These are phyloP conservation scores for Cyclotella cryptica DNA, from an alignment of 108 stramenopile species.

Conservation along the genomic window DNA sequence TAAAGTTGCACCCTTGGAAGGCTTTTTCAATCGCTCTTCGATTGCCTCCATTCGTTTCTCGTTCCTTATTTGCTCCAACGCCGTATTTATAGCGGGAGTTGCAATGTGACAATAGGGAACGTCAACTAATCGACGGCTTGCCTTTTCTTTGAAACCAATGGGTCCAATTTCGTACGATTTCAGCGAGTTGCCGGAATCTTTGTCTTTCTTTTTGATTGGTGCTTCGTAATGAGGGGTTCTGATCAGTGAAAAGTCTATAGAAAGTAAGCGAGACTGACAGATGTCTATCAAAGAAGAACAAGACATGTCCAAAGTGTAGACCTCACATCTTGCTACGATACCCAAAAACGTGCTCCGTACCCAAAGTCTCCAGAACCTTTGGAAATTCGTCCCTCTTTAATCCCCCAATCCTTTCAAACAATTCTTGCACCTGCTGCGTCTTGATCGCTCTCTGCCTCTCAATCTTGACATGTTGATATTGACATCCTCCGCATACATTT, in stretches of 20 bases:
- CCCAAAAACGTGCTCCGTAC: constrained; percentile 88
- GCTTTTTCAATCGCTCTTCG: constrained; percentile 58
- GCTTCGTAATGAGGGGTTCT: constrained; percentile 94
- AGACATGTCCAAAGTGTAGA: neutral
- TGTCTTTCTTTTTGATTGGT: constrained; percentile 64
- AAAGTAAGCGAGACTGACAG: neutral
- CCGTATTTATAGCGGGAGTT: constrained; percentile 89
- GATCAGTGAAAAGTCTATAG: neutral
- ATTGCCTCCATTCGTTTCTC: constrained; percentile 55
- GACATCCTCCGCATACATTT: constrained; percentile 94
- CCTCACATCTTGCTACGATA: constrained; percentile 90
- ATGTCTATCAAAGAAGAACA: neutral
- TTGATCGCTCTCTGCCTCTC: constrained; percentile 94
- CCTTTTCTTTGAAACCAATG: constrained; percentile 89
- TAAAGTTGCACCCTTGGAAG: constrained; percentile 86
- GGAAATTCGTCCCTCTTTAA: constrained; percentile 54
- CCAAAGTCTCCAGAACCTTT: constrained; percentile 67
- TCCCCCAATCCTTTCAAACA: constrained; percentile 73
- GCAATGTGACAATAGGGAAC: constrained; percentile 95
- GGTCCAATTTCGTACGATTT: constrained; percentile 50
- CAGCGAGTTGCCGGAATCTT: neutral
- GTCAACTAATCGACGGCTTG: constrained; percentile 84
- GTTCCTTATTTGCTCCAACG: constrained; percentile 62
- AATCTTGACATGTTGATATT: constrained; percentile 95
- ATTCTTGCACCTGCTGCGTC: constrained; percentile 86